Evolutionary conservation across 2,329 filamentous ascomycete genomes (phyloP).

Genomic region (Ilyonectria robusta): DNA sequence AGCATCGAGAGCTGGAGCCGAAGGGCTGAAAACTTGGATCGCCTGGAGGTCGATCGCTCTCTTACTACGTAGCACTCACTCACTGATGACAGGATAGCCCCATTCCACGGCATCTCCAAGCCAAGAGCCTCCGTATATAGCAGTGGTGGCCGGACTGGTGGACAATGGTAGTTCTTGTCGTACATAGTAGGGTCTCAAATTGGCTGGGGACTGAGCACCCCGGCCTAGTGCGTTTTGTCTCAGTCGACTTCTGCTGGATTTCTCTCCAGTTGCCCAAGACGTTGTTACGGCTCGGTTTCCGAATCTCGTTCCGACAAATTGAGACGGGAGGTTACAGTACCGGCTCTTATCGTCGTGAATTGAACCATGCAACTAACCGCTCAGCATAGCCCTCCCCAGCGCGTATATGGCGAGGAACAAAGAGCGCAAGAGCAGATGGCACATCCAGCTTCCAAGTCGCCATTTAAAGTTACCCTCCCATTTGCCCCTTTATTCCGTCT

Average conservation of each 20-base stretch:
- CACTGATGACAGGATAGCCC: neutral
- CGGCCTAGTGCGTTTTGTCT: slow-evolving; percentile 37
- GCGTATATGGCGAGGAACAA: neutral
- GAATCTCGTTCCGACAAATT: neutral
- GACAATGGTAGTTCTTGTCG: slow-evolving; percentile 1
- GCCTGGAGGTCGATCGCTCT: neutral
- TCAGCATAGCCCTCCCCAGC: neutral
- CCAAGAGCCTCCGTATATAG: neutral
- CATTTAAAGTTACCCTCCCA: slow-evolving; percentile 8
- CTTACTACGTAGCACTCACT: neutral
- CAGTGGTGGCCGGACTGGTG: slow-evolving; percentile 5
- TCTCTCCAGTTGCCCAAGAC: neutral
- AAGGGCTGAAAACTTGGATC: neutral
- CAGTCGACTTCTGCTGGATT: neutral
- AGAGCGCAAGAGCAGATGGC: neutral
- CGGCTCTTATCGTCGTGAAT: neutral
- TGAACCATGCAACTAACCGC: neutral
- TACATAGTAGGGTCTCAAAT: slow-evolving; percentile 36
- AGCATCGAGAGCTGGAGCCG: neutral
- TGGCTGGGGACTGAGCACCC: slow-evolving; percentile 34
- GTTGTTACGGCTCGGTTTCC: neutral
- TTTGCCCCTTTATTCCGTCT: slow-evolving; percentile 9
- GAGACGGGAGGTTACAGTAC: neutral
- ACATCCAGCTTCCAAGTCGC: neutral
- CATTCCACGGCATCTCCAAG: neutral